Percentiles rank a stretch among this genome's conserved stretches.
Evolutionary conservation across 805 yeast species (phyloP).

Genomic region (Saccharomycopsis schoenii): DNA sequence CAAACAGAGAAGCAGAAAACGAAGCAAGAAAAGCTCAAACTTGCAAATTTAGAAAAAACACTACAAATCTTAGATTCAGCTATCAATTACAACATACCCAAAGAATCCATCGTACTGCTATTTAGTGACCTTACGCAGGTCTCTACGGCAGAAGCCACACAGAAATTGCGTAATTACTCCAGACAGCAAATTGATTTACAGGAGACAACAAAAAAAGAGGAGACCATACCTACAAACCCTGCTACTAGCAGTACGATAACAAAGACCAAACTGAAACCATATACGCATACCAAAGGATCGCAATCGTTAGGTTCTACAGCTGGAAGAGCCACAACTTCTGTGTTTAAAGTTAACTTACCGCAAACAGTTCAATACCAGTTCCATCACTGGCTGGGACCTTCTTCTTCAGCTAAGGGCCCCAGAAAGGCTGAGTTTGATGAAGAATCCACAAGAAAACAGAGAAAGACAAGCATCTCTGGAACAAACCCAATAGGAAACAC

Average conservation of each 20-base stretch:
- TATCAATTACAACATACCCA: slow-evolving; percentile 53
- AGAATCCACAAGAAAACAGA: neutral
- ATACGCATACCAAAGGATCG: slow-evolving; percentile 1
- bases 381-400: slow-evolving; percentile 29
- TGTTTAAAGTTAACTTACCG: slow-evolving; percentile 27
- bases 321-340: slow-evolving; percentile 25
- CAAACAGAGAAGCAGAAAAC: slow-evolving; percentile 62
- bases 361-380: slow-evolving; percentile 28
- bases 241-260: neutral
- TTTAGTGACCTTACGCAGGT: slow-evolving; percentile 28
- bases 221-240: too few relatives aligned
- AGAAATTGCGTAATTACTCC: slow-evolving; percentile 3
- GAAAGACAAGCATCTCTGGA: neutral
- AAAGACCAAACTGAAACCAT: neutral
- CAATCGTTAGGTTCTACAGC: slow-evolving; percentile 10
- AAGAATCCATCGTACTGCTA: slow-evolving; percentile 51
- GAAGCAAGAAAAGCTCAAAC: slow-evolving; percentile 63
- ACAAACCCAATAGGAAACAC: neutral
- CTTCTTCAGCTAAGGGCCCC: slow-evolving; percentile 5
- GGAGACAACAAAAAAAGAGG: neutral
- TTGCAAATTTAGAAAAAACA: slow-evolving; percentile 52
- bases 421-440: slow-evolving; percentile 8
- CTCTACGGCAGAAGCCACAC: neutral
- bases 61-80: slow-evolving; percentile 60
- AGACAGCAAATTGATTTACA: neutral